Evolutionary conservation across 106 monocot species (phyloP).

Genomic region (Dendrobium huoshanense): DNA sequence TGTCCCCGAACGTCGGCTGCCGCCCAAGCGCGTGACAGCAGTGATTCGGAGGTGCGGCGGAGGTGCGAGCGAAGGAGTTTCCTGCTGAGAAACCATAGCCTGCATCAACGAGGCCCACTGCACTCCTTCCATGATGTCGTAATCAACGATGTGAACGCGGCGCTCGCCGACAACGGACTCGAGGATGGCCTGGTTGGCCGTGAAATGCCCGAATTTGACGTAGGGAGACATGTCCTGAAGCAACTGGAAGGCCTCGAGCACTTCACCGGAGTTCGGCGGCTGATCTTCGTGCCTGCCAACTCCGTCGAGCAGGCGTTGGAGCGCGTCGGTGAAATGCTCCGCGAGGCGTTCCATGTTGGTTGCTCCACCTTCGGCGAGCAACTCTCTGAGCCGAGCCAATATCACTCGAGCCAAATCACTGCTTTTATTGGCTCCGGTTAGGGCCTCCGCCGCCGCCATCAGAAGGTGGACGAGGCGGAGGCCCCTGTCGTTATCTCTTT

Average conservation of each 20-base stretch:
- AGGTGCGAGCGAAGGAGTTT: slow-evolving; percentile 9
- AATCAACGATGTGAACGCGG: slow-evolving; percentile 54
- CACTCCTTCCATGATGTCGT: slow-evolving; percentile 48
- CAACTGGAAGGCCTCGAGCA: slow-evolving; percentile 49
- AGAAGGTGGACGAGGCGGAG: slow-evolving; percentile 45
- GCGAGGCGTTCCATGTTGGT: slow-evolving; percentile 57
- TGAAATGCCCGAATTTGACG: slow-evolving; percentile 64
- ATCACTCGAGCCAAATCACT: slow-evolving; percentile 49
- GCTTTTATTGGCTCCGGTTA: slow-evolving; percentile 25
- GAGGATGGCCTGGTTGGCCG: slow-evolving; percentile 62
- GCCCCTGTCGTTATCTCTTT: slow-evolving; percentile 16
- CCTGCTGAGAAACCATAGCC: slow-evolving; percentile 30
- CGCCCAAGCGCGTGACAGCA: slow-evolving; percentile 23
- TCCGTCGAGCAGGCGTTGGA: slow-evolving; percentile 36
- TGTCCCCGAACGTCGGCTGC: neutral
- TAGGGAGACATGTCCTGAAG: slow-evolving; percentile 73
- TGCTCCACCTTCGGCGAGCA: slow-evolving; percentile 13
- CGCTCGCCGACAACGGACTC: slow-evolving; percentile 34
- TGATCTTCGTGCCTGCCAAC: neutral
- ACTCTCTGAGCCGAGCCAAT: slow-evolving; percentile 74
- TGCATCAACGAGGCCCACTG: slow-evolving; percentile 71
- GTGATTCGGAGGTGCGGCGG: slow-evolving; percentile 57
- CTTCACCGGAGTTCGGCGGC: slow-evolving; percentile 17
- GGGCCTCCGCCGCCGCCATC: slow-evolving; percentile 54
- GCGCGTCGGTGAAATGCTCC: slow-evolving; percentile 52